Conservation (phyloP, 352 stramenopile species). For the Globisporangium viniferum region DNA sequence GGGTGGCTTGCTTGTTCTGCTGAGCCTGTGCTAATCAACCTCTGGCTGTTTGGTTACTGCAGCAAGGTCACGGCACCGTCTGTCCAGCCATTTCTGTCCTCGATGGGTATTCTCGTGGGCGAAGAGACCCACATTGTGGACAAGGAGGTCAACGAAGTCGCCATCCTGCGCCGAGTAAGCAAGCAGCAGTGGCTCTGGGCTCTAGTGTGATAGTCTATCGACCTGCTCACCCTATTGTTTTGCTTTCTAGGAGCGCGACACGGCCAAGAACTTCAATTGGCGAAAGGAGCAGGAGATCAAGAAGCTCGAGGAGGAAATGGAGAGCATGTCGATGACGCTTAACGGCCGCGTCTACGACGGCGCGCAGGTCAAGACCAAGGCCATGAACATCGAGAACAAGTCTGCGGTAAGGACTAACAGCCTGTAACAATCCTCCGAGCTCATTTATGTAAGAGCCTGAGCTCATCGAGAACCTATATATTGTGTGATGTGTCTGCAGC, state of each 20-base stretch:
- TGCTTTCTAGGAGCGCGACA: constrained; percentile 56
- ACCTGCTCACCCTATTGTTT: neutral
- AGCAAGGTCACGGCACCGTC: constrained; percentile 67
- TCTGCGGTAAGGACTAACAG: constrained; percentile 38
- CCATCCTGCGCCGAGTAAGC: constrained; percentile 53
- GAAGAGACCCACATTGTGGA: constrained; percentile 80
- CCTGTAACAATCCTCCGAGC: neutral
- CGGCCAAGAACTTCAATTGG: constrained; percentile 59
- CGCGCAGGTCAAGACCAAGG: constrained; percentile 55
- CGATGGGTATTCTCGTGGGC: constrained; percentile 66
- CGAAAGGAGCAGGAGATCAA: constrained; percentile 74
- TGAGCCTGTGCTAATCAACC: neutral
- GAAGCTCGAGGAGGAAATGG: constrained; percentile 76
- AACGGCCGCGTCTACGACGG: constrained; percentile 58
- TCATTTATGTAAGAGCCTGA: neutral
- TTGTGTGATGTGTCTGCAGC: constrained; percentile 21
- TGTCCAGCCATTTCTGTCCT: constrained; percentile 69
- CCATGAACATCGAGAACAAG: constrained; percentile 75
- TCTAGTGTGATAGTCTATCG: neutral
- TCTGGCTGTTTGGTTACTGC: too few relatives aligned
- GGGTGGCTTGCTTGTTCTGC: neutral
- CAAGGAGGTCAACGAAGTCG: constrained; percentile 75
- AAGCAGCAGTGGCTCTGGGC: neutral
- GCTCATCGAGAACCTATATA: neutral
- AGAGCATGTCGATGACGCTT: constrained; percentile 68